Conservation (phyloP, 768 basidiomycete species). For the Leccinum olivaceopallidum region DNA sequence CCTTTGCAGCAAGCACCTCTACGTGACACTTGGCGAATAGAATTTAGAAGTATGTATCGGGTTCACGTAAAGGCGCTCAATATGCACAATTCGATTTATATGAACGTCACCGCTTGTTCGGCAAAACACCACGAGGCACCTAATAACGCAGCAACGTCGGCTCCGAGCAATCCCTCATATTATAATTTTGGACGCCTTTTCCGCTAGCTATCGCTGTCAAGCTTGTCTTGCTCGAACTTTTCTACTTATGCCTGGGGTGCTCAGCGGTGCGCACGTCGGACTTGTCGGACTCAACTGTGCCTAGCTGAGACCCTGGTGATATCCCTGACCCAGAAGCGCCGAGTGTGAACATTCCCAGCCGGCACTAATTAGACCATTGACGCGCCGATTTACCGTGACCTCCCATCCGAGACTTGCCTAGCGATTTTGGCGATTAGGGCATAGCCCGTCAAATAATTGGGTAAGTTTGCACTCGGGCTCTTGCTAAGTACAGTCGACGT, state of each 20-base stretch:
- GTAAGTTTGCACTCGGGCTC: constrained; percentile 1
- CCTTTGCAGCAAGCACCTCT: constrained; percentile 68
- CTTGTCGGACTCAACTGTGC: not conserved
- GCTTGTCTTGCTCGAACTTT: not conserved
- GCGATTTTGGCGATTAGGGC: constrained; percentile 23
- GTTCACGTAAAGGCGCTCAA: constrained; percentile 8
- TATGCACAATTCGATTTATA: not conserved
- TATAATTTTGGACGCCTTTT: not conserved
- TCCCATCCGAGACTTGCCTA: constrained; percentile 6
- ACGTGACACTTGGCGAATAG: constrained; percentile 43
- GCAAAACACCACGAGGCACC: not conserved
- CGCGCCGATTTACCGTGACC: constrained; percentile 9
- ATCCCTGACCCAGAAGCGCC: constrained; percentile 15
- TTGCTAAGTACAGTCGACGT: not conserved
- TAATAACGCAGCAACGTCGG: not conserved
- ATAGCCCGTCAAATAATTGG: constrained; percentile 23
- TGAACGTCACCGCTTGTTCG: not conserved
- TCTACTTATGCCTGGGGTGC: too few species aligned
- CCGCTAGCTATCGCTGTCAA: not conserved
- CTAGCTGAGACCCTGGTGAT: constrained; percentile 18
- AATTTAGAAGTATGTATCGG: not conserved
- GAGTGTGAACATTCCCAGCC: constrained; percentile 5
- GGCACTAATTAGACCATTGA: not conserved
- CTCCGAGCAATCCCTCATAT: not conserved
- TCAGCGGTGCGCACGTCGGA: not conserved